These are phyloP conservation scores for Suillus clintonianus DNA, from an alignment of 768 basidiomycete genomes.

Conservation along the genomic window DNA sequence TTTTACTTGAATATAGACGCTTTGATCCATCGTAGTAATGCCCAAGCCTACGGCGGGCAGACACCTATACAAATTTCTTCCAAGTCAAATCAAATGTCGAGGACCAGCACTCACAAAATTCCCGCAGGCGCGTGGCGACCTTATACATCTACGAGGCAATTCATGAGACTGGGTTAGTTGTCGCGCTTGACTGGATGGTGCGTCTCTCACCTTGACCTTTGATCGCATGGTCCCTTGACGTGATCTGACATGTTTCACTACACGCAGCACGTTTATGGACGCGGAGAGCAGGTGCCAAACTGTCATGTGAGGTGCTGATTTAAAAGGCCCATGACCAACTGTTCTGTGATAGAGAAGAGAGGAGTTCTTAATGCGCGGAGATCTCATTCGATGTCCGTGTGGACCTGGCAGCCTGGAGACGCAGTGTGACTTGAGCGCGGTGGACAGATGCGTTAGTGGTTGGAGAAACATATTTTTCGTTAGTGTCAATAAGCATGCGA, in stretches of 20 bases:
- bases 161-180: conserved; percentile 88
- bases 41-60: not conserved
- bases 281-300: conserved; percentile 78
- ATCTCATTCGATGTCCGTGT: too few species aligned
- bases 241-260: not conserved
- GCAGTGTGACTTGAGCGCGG: not conserved
- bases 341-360: too few species aligned
- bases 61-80: not conserved
- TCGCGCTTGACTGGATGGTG: conserved; percentile 92
- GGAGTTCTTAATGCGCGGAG: too few species aligned
- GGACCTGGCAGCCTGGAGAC: not conserved
- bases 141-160: conserved; percentile 95
- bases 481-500: not conserved
- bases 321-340: not conserved
- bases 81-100: conserved; percentile 6
- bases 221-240: not conserved
- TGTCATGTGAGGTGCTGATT: conserved; percentile 89
- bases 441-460: not conserved
- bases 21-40: not conserved
- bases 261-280: conserved; percentile 78
- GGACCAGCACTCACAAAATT: not conserved
- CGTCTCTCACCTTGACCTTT: conserved; percentile 17
- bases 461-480: not conserved
- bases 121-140: conserved; percentile 82
- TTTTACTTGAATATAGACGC: not conserved